These are phyloP conservation scores for Lepraria neglecta DNA, from an alignment of 495 filamentous ascomycete genomes.

Conservation along the genomic window DNA sequence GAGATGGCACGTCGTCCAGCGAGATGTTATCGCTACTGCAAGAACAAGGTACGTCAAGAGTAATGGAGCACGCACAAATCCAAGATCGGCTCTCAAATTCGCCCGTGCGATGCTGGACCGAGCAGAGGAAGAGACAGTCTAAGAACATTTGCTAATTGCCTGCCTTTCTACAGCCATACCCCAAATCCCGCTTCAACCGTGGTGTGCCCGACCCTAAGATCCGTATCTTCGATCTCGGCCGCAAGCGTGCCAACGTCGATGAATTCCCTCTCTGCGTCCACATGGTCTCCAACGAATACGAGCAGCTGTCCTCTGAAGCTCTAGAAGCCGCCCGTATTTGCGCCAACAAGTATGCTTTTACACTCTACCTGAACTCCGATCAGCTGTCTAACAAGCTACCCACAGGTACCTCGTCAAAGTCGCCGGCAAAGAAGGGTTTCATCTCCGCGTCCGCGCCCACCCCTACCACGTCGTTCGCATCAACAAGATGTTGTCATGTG, in stretches of 20 bases:
- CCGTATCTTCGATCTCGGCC: constrained; percentile 98
- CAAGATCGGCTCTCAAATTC: neutral
- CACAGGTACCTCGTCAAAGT: constrained; percentile 85
- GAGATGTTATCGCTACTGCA: constrained; percentile 99
- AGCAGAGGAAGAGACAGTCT: neutral
- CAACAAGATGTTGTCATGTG: constrained; percentile 99
- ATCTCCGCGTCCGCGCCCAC: constrained; percentile 95
- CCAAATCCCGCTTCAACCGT: constrained; percentile 99
- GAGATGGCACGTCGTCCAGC: constrained; percentile 98
- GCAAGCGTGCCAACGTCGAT: constrained; percentile 96
- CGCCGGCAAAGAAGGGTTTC: constrained; percentile 98
- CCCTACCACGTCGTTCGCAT: constrained; percentile 99
- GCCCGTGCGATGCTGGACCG: neutral
- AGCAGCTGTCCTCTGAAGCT: constrained; percentile 97
- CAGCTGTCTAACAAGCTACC: constrained; percentile 15
- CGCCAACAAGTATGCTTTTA: constrained; percentile 80
- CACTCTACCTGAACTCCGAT: neutral
- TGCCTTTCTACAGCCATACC: constrained; percentile 67
- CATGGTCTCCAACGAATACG: constrained; percentile 99
- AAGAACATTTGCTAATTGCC: neutral
- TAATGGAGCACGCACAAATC: constrained; percentile 2
- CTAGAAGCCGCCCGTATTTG: constrained; percentile 99
- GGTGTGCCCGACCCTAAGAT: constrained; percentile 99
- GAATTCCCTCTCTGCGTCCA: constrained; percentile 98
- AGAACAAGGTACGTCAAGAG: constrained; percentile 87